Evolutionary conservation across 1,284 basidiomycete genomes (phyloP).

Genomic region (Puccinia hordei): DNA sequence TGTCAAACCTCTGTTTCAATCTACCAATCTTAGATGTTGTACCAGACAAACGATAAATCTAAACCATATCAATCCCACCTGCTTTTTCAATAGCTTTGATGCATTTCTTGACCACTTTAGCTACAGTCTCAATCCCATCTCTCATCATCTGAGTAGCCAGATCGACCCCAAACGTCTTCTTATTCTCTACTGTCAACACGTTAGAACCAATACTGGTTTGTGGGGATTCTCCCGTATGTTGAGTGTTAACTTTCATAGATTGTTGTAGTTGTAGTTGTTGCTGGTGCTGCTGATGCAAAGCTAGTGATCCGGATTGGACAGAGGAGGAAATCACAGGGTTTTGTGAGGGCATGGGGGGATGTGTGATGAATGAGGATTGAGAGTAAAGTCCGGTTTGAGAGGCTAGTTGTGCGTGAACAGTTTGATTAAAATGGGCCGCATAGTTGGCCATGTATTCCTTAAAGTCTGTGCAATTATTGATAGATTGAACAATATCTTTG

Average conservation of each 20-base stretch:
- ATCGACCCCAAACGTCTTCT: too few relatives aligned
- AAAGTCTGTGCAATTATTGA: slow-evolving; percentile 93
- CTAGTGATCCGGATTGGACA: slow-evolving; percentile 6
- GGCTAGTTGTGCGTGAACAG: slow-evolving; percentile 21
- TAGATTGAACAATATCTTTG: slow-evolving; percentile 81
- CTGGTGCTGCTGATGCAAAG: slow-evolving; percentile 13
- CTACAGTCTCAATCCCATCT: too few relatives aligned
- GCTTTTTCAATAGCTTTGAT: too few relatives aligned
- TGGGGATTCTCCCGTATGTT: too few relatives aligned
- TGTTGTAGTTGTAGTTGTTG: slow-evolving; percentile 12
- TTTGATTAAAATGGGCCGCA: slow-evolving; percentile 62
- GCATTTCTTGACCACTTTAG: slow-evolving; percentile 83
- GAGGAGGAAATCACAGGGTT: too few relatives aligned
- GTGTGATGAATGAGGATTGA: too few relatives aligned
- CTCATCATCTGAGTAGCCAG: too few relatives aligned
- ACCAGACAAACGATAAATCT: slow-evolving; percentile 91
- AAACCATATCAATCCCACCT: slow-evolving; percentile 77
- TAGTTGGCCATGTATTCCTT: slow-evolving; percentile 99
- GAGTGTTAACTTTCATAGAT: background rate
- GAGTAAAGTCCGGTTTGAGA: slow-evolving; percentile 18
- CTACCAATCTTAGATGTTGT: slow-evolving; percentile 83
- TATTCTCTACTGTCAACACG: too few relatives aligned
- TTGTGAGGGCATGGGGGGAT: too few relatives aligned
- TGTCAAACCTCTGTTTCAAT: slow-evolving; percentile 69
- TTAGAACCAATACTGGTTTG: too few relatives aligned